These are phyloP conservation scores for Coleophoma crateriformis DNA, from an alignment of 2,329 filamentous ascomycete species.

Conservation along the genomic window DNA sequence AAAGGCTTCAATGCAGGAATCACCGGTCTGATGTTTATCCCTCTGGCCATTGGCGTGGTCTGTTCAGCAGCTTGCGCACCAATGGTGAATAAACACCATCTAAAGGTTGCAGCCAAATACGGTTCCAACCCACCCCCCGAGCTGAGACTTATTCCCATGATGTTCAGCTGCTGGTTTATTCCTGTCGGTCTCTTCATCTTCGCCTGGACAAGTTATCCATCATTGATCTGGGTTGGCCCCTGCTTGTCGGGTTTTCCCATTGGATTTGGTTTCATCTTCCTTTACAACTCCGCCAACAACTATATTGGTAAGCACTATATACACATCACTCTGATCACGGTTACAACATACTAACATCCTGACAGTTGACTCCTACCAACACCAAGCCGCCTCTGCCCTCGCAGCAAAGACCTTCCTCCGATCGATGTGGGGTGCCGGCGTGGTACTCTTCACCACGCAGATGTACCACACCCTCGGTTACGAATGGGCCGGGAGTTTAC, in stretches of 20 bases:
- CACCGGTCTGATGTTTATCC: conserved; percentile 43
- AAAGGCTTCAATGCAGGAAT: conserved; percentile 38
- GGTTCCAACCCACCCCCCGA: conserved; percentile 57
- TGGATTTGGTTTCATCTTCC: conserved; percentile 45
- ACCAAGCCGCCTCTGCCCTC: conserved; percentile 74
- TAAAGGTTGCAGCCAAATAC: conserved; percentile 24
- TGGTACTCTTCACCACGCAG: conserved; percentile 75
- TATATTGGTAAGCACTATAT: background rate
- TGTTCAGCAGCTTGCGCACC: background rate
- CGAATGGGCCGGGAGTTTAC: conserved; percentile 69
- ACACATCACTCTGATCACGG: too few species aligned
- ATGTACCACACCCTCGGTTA: conserved; percentile 71
- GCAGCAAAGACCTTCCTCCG: conserved; percentile 78
- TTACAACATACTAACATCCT: conserved; percentile 40
- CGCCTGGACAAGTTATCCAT: conserved; percentile 58
- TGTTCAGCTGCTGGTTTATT: conserved; percentile 56
- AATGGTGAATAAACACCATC: background rate
- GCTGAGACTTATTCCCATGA: conserved; percentile 54
- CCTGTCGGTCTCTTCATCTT: conserved; percentile 66
- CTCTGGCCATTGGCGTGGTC: conserved; percentile 40
- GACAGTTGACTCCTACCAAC: conserved; percentile 58
- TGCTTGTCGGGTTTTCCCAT: conserved; percentile 33
- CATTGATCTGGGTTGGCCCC: conserved; percentile 52
- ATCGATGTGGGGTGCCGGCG: conserved; percentile 72
- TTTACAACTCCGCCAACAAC: conserved; percentile 46